Evolutionary conservation across 192 early-diverging fungal species (phyloP), one percentile per base, ranked within the genome.

Genomic region (Podila horticola): DNA sequence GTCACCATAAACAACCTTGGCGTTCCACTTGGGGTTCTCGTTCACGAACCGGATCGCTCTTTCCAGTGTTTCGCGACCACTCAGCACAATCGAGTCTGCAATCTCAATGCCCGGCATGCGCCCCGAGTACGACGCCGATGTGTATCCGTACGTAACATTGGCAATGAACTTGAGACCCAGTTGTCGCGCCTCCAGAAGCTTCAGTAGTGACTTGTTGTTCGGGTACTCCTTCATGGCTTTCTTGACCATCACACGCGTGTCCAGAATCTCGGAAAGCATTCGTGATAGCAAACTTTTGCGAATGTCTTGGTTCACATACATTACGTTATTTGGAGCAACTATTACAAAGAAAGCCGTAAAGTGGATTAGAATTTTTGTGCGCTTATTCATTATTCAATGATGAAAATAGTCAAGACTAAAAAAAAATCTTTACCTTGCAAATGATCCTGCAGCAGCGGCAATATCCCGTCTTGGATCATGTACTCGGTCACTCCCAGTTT

Each of bases 61-160:
- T 81, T 98, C 95, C 50, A 98, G 82, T 0, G 89, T 95, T 34
- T 94, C 93, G 11, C 96, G 91, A 2, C 93, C 96, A 17, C 93
- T 92, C 71, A 93, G 90, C 0, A 98, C 95, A 71, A 98, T 97
- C 4, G 94, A 92, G 70, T 98, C 97, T 6, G 95, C 94, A 69
- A 98, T 93, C 26, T 96, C 96, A 2, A 88, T 87, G 50, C 91
- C 93, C 2, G 97, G 97, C 96, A 97, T 97, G 2, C 95, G 85
- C 0, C 96, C 96, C 1, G 95, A 95, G 82, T 88, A 96, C 28
- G 89, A 90, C 0, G 95, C 95, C 1, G 91, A 90, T 0, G 92
- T 88, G 74, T 95, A 98, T 7, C 95, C 96, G 69, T 96, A 97
- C 1, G 95, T 97, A 17, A 97, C 96, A 69, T 99, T 99, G 30